Percentiles rank a stretch among this genome's conserved stretches.
phyloP scores from a whole-genome alignment of 2,329 filamentous ascomycete genomes.

The Fusarium bactridioides region DNA sequence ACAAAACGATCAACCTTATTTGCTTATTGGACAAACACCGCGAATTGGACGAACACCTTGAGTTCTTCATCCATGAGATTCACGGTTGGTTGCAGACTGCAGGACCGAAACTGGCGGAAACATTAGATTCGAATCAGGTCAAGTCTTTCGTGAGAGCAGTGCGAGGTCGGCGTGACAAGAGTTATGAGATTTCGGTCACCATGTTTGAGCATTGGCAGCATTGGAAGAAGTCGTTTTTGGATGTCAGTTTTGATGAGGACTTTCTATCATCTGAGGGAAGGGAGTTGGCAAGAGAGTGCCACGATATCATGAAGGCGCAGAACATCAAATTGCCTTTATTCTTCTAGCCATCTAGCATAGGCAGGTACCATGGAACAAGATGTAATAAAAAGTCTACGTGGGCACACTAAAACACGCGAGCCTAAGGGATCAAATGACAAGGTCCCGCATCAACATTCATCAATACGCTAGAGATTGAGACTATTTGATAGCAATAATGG shows the following conservation, averaged over 20 bases:
- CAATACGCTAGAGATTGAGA: background rate
- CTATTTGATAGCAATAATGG: background rate
- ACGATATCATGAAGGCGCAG: slow-evolving; percentile 10
- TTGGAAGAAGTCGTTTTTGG: slow-evolving; percentile 1
- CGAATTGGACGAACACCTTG: fast-evolving
- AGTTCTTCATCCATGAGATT: background rate
- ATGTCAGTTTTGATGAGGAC: background rate
- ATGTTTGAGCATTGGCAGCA: slow-evolving; percentile 19
- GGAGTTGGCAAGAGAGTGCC: background rate
- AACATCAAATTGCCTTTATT: background rate
- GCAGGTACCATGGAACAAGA: too few species aligned
- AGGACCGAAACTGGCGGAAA: background rate
- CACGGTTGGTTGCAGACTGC: slow-evolving; percentile 5
- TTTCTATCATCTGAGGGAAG: background rate
- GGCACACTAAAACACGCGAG: too few species aligned
- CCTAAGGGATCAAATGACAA: too few species aligned
- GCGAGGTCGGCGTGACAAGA: background rate
- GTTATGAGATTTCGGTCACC: background rate
- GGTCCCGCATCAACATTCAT: too few species aligned
- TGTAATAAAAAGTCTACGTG: too few species aligned
- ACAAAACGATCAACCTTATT: background rate
- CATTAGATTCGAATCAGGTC: background rate
- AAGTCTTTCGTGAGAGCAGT: background rate
- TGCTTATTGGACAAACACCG: fast-evolving
- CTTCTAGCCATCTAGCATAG: background rate